Evolutionary conservation across 1,284 basidiomycete species (phyloP).

Genomic region (Ganoderma lingzhi): DNA sequence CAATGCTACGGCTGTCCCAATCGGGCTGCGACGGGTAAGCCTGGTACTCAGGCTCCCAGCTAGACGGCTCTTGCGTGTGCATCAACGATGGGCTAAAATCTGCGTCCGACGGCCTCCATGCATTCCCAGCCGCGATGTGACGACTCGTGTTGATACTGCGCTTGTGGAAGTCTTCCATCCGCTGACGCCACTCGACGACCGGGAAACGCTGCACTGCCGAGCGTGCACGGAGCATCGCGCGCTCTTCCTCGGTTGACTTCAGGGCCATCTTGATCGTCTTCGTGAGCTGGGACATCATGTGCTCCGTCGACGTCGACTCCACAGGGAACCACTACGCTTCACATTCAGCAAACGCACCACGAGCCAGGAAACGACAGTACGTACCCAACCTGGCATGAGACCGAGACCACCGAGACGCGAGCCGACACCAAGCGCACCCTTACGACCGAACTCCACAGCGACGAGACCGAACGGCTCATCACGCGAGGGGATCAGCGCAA

Average conservation of each 20-base stretch:
- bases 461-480: constrained; percentile 96
- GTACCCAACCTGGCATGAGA: constrained; percentile 95
- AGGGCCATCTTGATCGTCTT: constrained; percentile 95
- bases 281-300: constrained; percentile 94
- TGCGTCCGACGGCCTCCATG: constrained; percentile 77
- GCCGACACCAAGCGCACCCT: constrained; percentile 94
- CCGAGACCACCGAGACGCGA: constrained; percentile 92
- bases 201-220: constrained; percentile 96
- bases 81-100: constrained; percentile 55
- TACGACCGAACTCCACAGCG: constrained; percentile 94
- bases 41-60: constrained; percentile 63
- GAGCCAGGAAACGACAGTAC: constrained; percentile 40
- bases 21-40: constrained; percentile 59
- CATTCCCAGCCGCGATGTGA: constrained; percentile 70
- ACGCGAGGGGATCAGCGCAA: constrained; percentile 92
- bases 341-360: constrained; percentile 22
- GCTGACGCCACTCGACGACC: constrained; percentile 95
- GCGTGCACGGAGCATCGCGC: constrained; percentile 89
- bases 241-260: constrained; percentile 89
- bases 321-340: constrained; percentile 88
- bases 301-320: constrained; percentile 88
- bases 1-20: constrained; percentile 58
- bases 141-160: constrained; percentile 83
- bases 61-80: constrained; percentile 57
- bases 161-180: constrained; percentile 92